These are phyloP conservation scores for Penicillium mononematosum DNA, from an alignment of 495 filamentous ascomycete genomes.

Conservation along the genomic window DNA sequence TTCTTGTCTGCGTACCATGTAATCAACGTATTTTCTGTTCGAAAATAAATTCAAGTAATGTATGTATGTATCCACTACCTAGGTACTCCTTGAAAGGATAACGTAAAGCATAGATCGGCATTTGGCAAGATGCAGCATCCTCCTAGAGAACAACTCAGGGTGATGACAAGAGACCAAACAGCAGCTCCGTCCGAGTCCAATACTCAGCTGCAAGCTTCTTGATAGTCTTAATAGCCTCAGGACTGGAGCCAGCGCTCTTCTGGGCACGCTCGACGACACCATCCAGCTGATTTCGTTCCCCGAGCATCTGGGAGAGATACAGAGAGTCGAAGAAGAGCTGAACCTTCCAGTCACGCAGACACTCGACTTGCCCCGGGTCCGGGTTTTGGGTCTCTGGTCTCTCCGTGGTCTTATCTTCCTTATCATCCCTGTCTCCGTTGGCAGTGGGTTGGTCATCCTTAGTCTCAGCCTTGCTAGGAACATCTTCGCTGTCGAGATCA, in stretches of 20 bases:
- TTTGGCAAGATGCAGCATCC: not conserved
- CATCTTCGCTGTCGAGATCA: conserved; percentile 18
- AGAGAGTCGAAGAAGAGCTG: conserved; percentile 79
- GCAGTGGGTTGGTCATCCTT: conserved; percentile 7
- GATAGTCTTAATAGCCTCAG: conserved; percentile 47
- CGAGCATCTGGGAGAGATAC: conserved; percentile 58
- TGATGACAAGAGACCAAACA: conserved; percentile 61
- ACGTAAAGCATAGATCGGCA: not conserved
- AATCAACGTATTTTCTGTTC: not conserved
- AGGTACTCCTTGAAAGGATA: not conserved
- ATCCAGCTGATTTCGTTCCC: conserved; percentile 41
- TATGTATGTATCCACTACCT: not conserved
- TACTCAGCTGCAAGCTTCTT: conserved; percentile 64
- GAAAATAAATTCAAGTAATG: not conserved
- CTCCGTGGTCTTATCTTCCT: not conserved
- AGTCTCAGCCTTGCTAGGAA: conserved; percentile 9
- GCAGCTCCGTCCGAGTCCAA: conserved; percentile 73
- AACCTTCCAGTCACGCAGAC: conserved; percentile 54
- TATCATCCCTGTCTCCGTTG: conserved; percentile 2
- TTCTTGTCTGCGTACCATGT: not conserved
- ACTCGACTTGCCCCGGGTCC: conserved; percentile 8
- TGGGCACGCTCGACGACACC: conserved; percentile 46
- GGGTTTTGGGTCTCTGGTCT: not conserved
- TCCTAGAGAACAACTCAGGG: conserved; percentile 9
- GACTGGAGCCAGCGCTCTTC: conserved; percentile 46